Evolutionary conservation across 2,329 filamentous ascomycete species (phyloP).

Genomic region (Fusarium bulbicola): DNA sequence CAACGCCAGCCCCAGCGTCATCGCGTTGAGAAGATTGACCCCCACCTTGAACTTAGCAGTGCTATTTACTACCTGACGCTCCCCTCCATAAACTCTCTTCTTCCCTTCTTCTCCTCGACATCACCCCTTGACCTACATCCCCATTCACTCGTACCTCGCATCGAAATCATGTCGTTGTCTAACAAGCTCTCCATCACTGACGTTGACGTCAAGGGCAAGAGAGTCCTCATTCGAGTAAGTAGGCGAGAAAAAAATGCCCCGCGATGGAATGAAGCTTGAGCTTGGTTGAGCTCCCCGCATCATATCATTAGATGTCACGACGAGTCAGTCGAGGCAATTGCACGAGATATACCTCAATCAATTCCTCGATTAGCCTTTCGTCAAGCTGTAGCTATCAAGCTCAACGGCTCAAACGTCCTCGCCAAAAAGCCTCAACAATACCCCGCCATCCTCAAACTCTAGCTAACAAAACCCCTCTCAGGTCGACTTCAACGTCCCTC

Average conservation of each 20-base stretch:
- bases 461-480: conserved; percentile 51
- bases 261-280: conserved; percentile 34
- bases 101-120: conserved; percentile 26
- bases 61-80: conserved; percentile 27
- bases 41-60: conserved; percentile 28
- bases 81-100: conserved; percentile 32
- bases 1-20: conserved; percentile 23
- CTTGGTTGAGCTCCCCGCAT: conserved; percentile 20
- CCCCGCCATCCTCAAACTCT: conserved; percentile 3
- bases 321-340: not conserved
- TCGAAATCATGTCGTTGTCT: conserved; percentile 87
- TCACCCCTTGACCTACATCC: conserved; percentile 20
- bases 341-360: not conserved
- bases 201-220: conserved; percentile 97
- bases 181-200: conserved; percentile 98
- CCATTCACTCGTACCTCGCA: not conserved
- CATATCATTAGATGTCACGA: conserved; percentile 13
- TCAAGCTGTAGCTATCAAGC: not conserved
- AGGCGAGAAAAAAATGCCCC: conserved; percentile 37
- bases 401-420: not conserved
- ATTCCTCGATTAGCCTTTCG: not conserved
- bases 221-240: conserved; percentile 93
- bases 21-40: conserved; percentile 24
- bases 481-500: conserved; percentile 99
- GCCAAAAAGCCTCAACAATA: conserved; percentile 9